Percentiles rank a stretch among this genome's conserved stretches.
phyloP scores from a whole-genome alignment of 352 stramenopile genomes.

The Globisporangium acanthophoron region DNA sequence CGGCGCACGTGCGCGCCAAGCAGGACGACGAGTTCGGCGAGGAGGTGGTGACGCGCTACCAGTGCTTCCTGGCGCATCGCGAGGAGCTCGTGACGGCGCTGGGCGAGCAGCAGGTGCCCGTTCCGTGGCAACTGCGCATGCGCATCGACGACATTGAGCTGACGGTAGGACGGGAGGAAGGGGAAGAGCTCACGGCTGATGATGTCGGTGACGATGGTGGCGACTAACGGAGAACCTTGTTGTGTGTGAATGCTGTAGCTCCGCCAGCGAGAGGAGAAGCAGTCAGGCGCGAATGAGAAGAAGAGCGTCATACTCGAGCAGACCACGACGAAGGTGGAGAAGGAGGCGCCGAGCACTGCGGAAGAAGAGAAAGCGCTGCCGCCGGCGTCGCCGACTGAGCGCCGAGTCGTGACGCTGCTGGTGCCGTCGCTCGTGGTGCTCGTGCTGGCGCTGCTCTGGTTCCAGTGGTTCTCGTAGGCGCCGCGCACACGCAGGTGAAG shows the following conservation, averaged over 20 bases:
- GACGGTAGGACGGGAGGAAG: slow-evolving; percentile 30
- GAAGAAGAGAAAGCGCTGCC: slow-evolving; percentile 5
- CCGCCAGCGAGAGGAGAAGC: slow-evolving; percentile 39
- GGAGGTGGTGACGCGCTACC: slow-evolving; percentile 54
- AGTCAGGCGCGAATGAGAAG: background rate
- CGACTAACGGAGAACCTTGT: background rate
- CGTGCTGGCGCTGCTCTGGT: slow-evolving; percentile 44
- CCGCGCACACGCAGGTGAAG: background rate
- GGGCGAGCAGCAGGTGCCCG: slow-evolving; percentile 28
- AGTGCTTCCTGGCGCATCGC: slow-evolving; percentile 41
- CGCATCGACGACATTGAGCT: slow-evolving; percentile 80
- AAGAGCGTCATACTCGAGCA: slow-evolving; percentile 17
- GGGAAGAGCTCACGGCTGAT: background rate
- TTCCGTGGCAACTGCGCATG: slow-evolving; percentile 67
- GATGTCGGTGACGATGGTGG: background rate
- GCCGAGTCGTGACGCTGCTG: slow-evolving; percentile 35
- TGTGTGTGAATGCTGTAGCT: slow-evolving; percentile 17
- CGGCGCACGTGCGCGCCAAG: slow-evolving; percentile 44
- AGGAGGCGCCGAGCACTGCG: background rate
- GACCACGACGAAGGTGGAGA: slow-evolving; percentile 2
- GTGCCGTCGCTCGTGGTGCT: slow-evolving; percentile 40
- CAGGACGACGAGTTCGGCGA: slow-evolving; percentile 61
- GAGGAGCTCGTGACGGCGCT: slow-evolving; percentile 44
- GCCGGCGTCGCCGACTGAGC: slow-evolving; percentile 13
- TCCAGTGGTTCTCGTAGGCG: slow-evolving; percentile 25